These are phyloP conservation scores for Sphagnum contortum DNA, from an alignment of 225 moss, liverwort and hornwort genomes.

Conservation along the genomic window DNA sequence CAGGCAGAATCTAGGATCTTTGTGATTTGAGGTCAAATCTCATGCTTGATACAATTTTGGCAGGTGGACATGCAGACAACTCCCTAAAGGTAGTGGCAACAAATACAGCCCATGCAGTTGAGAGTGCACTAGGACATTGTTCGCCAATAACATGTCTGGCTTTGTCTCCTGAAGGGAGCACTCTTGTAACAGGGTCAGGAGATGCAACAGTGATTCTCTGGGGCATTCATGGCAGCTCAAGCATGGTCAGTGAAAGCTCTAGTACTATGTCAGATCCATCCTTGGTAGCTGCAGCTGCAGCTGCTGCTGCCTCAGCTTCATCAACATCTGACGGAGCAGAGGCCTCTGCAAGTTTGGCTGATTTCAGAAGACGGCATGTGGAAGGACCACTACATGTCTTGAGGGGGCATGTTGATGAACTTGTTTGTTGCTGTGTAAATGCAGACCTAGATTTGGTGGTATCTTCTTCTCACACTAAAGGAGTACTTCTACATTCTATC, in stretches of 20 bases:
- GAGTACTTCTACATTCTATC: constrained; percentile 90
- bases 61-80: constrained; percentile 99
- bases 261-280: constrained; percentile 74
- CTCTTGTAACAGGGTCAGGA: constrained; percentile 79
- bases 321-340: constrained; percentile 38
- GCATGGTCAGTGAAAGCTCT: constrained; percentile 34
- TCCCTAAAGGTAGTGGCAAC: constrained; percentile 84
- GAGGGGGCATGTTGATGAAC: constrained; percentile 82
- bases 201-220: constrained; percentile 92
- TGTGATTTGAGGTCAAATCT: no score
- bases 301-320: constrained; percentile 52
- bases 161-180: constrained; percentile 77
- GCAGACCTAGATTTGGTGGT: constrained; percentile 86
- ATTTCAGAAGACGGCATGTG: constrained; percentile 76
- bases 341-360: constrained; percentile 49
- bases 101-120: constrained; percentile 75
- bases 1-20: no score
- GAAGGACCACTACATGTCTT: constrained; percentile 90
- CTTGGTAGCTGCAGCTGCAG: constrained; percentile 62
- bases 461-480: constrained; percentile 65
- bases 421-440: constrained; percentile 77
- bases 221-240: constrained; percentile 72
- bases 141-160: constrained; percentile 94
- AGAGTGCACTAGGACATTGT: constrained; percentile 85
- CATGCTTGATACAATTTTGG: constrained; percentile 2